Evolutionary conservation across 2,329 filamentous ascomycete genomes (phyloP).

Genomic region (Fusarium tupiense): DNA sequence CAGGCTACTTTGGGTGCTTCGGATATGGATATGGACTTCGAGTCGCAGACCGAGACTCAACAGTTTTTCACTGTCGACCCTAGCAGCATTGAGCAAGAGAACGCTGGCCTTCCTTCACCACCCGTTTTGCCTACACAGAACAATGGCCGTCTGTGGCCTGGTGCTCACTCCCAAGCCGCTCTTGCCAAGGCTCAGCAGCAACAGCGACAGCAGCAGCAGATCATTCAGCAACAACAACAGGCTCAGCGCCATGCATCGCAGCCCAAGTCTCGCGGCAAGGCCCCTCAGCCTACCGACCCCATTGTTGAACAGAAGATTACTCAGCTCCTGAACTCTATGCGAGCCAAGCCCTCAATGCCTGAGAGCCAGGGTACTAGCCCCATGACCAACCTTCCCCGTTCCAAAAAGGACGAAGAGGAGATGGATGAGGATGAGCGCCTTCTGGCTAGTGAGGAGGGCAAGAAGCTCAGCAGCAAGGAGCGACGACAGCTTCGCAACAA

Average conservation of each 20-base stretch:
- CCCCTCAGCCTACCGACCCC: constrained; percentile 68
- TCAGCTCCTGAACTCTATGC: constrained; percentile 91
- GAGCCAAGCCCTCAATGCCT: constrained; percentile 71
- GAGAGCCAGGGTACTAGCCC: constrained; percentile 58
- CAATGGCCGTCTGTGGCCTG: constrained; percentile 83
- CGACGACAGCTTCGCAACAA: constrained; percentile 98
- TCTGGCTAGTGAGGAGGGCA: constrained; percentile 95
- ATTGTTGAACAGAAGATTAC: constrained; percentile 93
- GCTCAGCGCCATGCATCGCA: constrained; percentile 60
- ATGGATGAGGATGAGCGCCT: constrained; percentile 98
- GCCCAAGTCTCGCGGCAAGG: constrained; percentile 60
- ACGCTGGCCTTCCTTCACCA: constrained; percentile 54
- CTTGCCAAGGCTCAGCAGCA: constrained; percentile 77
- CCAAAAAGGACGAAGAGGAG: constrained; percentile 94
- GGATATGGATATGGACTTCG: constrained; percentile 72
- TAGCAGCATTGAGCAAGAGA: constrained; percentile 72
- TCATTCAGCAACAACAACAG: constrained; percentile 60
- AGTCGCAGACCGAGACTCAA: constrained; percentile 59
- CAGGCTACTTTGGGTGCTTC: constrained; percentile 66
- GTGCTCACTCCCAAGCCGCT: constrained; percentile 91
- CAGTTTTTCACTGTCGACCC: constrained; percentile 82
- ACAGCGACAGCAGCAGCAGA: constrained; percentile 72
- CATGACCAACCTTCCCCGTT: constrained; percentile 74
- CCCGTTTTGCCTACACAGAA: constrained; percentile 62
- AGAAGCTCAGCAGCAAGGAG: constrained; percentile 99